A percentile compares a stretch with the other conserved stretches of the same genome.
phyloP scores from a whole-genome alignment of 1,284 basidiomycete species.

The Boletus semigastroideus region DNA sequence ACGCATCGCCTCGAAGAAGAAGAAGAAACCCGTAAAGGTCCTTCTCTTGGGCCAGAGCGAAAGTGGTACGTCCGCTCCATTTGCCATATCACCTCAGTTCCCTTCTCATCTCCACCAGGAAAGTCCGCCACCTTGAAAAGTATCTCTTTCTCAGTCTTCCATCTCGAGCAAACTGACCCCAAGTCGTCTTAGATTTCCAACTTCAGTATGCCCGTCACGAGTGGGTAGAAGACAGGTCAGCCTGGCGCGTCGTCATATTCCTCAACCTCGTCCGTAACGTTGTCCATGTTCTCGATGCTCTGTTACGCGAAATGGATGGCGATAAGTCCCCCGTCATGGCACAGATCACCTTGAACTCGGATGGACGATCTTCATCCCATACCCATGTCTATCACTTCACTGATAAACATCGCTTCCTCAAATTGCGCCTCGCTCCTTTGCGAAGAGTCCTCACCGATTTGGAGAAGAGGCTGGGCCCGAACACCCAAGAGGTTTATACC shows the following conservation, averaged over 20 bases:
- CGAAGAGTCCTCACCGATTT: conserved; percentile 57
- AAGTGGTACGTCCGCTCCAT: conserved; percentile 55
- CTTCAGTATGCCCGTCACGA: conserved; percentile 63
- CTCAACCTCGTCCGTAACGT: conserved; percentile 74
- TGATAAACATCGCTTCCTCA: conserved; percentile 59
- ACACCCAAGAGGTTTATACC: conserved; percentile 47
- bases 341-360: conserved; percentile 39
- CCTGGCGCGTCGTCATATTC: conserved; percentile 74
- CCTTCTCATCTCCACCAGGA: conserved; percentile 38
- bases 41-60: conserved; percentile 71
- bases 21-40: conserved; percentile 56
- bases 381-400: conserved; percentile 47
- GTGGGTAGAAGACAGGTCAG: conserved; percentile 64
- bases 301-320: conserved; percentile 53
- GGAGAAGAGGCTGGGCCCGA: conserved; percentile 58
- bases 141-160: conserved; percentile 20
- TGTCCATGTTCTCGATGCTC: conserved; percentile 54
- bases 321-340: conserved; percentile 23
- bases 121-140: conserved; percentile 56
- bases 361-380: conserved; percentile 24
- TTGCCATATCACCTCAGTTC: conserved; percentile 31
- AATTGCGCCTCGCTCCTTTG: conserved; percentile 57
- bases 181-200: conserved; percentile 58
- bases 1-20: conserved; percentile 51
- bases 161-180: background rate